phyloP scores from a whole-genome alignment of 1,139 yeast genomes.

The Hansenula lynferdii region DNA sequence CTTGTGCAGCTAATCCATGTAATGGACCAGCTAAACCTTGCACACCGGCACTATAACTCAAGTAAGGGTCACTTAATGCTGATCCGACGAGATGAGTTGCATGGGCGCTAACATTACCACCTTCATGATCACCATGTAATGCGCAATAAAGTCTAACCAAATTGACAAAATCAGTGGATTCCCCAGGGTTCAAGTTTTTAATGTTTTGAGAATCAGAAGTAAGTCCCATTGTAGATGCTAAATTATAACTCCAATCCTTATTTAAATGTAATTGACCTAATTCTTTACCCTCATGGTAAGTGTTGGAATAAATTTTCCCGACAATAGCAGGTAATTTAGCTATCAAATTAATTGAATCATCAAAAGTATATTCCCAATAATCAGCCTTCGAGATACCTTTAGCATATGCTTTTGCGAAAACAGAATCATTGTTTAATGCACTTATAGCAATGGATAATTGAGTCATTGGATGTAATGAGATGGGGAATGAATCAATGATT shows the following conservation, averaged over 20 bases:
- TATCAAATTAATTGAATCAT: slow-evolving; percentile 58
- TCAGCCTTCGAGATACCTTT: slow-evolving; percentile 62
- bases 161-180: slow-evolving; percentile 33
- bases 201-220: slow-evolving; percentile 22
- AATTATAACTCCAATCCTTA: slow-evolving; percentile 26
- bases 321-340: slow-evolving; percentile 66
- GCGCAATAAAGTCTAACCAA: slow-evolving; percentile 38
- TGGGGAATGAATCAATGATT: slow-evolving; percentile 51
- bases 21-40: slow-evolving; percentile 41
- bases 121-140: slow-evolving; percentile 42
- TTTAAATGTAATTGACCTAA: slow-evolving; percentile 19
- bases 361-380: slow-evolving; percentile 65
- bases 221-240: slow-evolving; percentile 23
- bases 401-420: slow-evolving; percentile 65
- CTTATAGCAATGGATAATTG: slow-evolving; percentile 63
- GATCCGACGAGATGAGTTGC: slow-evolving; percentile 40
- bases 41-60: slow-evolving; percentile 36
- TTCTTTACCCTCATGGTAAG: slow-evolving; percentile 36
- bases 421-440: slow-evolving; percentile 56
- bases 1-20: slow-evolving; percentile 41
- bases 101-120: slow-evolving; percentile 42
- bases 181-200: slow-evolving; percentile 17
- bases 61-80: slow-evolving; percentile 35
- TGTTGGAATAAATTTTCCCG: slow-evolving; percentile 62
- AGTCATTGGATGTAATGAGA: slow-evolving; percentile 64